These are phyloP conservation scores for Podaxis sp. DNA, from an alignment of 768 basidiomycete species.

Conservation along the genomic window DNA sequence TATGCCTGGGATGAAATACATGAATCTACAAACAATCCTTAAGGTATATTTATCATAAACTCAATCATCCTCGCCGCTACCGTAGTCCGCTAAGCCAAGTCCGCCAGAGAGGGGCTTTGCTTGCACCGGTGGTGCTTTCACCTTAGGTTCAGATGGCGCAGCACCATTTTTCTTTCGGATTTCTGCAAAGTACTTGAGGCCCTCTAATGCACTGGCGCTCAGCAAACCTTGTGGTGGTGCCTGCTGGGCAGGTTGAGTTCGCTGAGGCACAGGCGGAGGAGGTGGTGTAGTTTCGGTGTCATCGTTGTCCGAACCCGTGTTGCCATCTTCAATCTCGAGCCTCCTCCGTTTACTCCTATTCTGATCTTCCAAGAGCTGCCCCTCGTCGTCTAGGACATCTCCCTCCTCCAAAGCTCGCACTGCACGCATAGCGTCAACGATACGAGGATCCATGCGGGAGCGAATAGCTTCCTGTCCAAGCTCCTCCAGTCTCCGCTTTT, in stretches of 20 bases:
- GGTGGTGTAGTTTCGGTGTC: constrained; percentile 26
- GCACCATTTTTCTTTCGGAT: constrained; percentile 69
- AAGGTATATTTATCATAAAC: not conserved
- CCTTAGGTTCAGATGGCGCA: constrained; percentile 26
- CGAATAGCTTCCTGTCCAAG: constrained; percentile 86
- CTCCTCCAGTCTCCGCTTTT: constrained; percentile 81
- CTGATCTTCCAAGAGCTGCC: constrained; percentile 34
- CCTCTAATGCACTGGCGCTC: constrained; percentile 82
- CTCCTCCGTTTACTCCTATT: constrained; percentile 30
- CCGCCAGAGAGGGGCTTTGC: constrained; percentile 31
- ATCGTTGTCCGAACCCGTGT: constrained; percentile 35
- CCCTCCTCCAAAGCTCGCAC: constrained; percentile 91
- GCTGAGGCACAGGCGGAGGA: constrained; percentile 16
- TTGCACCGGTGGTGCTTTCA: constrained; percentile 31
- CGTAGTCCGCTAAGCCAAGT: constrained; percentile 72
- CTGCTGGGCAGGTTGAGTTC: constrained; percentile 23
- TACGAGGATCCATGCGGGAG: constrained; percentile 79
- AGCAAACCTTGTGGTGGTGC: constrained; percentile 59
- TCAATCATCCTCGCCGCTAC: constrained; percentile 65
- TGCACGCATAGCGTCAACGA: constrained; percentile 86
- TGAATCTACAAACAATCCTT: constrained; percentile 7
- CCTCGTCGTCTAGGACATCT: constrained; percentile 42
- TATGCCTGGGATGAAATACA: constrained; percentile 21
- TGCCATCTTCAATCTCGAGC: constrained; percentile 32
- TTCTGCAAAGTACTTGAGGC: constrained; percentile 88